These are phyloP conservation scores for Austropuccinia psidii DNA, from an alignment of 1,284 basidiomycete species.

Conservation along the genomic window DNA sequence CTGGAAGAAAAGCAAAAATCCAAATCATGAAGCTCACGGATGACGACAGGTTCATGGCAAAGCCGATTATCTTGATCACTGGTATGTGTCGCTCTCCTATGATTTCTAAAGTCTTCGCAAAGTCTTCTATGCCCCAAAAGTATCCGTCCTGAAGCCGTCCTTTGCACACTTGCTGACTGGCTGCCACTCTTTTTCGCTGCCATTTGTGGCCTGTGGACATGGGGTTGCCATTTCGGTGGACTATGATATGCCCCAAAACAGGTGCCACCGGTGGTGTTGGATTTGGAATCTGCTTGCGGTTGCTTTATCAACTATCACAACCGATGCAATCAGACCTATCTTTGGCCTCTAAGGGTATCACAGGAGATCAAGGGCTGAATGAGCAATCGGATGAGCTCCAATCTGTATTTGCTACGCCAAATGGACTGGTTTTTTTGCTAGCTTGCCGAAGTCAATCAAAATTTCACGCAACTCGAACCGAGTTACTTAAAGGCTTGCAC, in stretches of 20 bases:
- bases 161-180: no score
- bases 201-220: no score
- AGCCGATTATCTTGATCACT: conserved; percentile 18
- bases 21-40: not conserved
- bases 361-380: conserved; percentile 37
- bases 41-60: not conserved
- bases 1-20: no score
- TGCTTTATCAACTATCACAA: conserved; percentile 46
- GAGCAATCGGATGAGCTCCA: conserved; percentile 24
- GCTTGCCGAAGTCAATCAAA: conserved; percentile 47
- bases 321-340: conserved; percentile 44
- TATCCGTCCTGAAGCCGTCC: no score
- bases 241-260: no score
- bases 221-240: no score
- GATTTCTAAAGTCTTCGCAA: no score
- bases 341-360: conserved; percentile 3
- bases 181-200: no score
- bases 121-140: no score
- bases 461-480: conserved; percentile 42
- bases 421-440: conserved; percentile 46
- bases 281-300: conserved; percentile 45
- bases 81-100: conserved; percentile 28
- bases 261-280: conserved; percentile 43
- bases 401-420: conserved; percentile 45
- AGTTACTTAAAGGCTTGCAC: conserved; percentile 40